Evolutionary conservation across 2,329 filamentous ascomycete genomes (phyloP), one percentile per base, ranked within the genome.

Genomic region (Stagonosporopsis tanaceti): DNA sequence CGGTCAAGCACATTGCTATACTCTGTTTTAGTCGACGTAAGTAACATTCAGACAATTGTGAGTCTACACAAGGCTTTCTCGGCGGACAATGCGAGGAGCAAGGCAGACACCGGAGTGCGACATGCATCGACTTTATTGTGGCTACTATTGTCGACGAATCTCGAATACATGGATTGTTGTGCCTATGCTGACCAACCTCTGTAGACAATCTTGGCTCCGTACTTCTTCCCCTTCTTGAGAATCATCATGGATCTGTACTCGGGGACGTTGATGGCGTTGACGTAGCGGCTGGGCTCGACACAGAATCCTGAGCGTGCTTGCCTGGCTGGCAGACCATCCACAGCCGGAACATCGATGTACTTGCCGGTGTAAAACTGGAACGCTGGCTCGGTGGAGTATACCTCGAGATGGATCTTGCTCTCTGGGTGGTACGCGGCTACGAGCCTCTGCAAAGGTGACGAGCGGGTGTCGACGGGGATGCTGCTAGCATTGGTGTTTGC

Each of bases 341-440:
- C 80, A 57, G 77, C 89, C 0, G 91, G 89, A 12, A 96, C 89
- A 67, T 95, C 81, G 64, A 96, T 93, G 71, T 88, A 89, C 72
- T 91, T 89, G 63, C 94, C 95, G 0, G 93, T 96, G 79, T 98
- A 98, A 80, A 97, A 96, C 77, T 98, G 94, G 82, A 97, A 98
- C 0, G 92, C 91, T 0, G 95, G 95, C 81, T 98, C 94, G 0
- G 94, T 98, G 80, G 91, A 95, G 70, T 87, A 82, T 6, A 97
- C 89, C 77, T 97, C 91, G 47, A 98, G 86, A 74, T 96, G 89
- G 64, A 97, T 83, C 61, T 87, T 86, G 27, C 88, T 89, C 47
- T 81, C 82, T 6, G 92, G 86, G 76, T 97, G 92, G 76, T 85
- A 85, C 57, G 95, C 90, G 24, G 85, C 81, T 42, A 91, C 86